Percentiles rank a stretch among this genome's conserved stretches.
phyloP scores from a whole-genome alignment of 495 filamentous ascomycete genomes.

The Hypoxylon fuscum region DNA sequence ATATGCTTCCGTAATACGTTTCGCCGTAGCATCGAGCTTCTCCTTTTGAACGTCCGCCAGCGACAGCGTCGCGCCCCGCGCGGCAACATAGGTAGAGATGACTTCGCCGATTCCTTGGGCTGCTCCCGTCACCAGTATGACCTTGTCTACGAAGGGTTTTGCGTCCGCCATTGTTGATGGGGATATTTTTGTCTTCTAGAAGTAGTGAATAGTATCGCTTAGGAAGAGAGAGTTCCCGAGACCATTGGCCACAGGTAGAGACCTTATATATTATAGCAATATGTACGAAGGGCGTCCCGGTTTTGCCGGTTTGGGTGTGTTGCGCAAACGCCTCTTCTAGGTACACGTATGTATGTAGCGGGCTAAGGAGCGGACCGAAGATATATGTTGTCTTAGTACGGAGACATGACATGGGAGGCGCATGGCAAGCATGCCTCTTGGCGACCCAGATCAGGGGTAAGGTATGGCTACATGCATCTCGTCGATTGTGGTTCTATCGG shows the following conservation, averaged over 20 bases:
- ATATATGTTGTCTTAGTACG: background rate
- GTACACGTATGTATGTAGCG: too few relatives aligned
- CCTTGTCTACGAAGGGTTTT: conserved; percentile 44
- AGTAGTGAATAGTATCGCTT: too few relatives aligned
- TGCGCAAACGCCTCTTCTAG: background rate
- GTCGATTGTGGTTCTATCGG: background rate
- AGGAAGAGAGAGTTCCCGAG: too few relatives aligned
- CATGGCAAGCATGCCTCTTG: background rate
- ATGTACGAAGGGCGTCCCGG: too few relatives aligned
- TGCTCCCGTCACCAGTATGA: conserved; percentile 61
- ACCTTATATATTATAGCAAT: too few relatives aligned
- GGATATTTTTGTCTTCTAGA: too few relatives aligned
- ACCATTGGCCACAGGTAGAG: too few relatives aligned
- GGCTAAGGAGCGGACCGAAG: too few relatives aligned
- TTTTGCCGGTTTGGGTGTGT: too few relatives aligned
- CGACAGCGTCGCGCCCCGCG: conserved; percentile 57
- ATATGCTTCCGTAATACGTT: conserved; percentile 10
- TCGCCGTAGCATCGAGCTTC: conserved; percentile 40
- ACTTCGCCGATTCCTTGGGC: conserved; percentile 61
- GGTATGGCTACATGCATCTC: background rate
- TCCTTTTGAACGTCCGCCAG: conserved; percentile 54
- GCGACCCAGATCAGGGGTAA: background rate
- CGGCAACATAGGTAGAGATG: conserved; percentile 54
- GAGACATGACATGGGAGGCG: background rate
- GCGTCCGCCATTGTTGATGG: conserved; percentile 22